Evolutionary conservation across 768 basidiomycete species (phyloP), one percentile per base, ranked within the genome.

Genomic region (Mrakia gelida): DNA sequence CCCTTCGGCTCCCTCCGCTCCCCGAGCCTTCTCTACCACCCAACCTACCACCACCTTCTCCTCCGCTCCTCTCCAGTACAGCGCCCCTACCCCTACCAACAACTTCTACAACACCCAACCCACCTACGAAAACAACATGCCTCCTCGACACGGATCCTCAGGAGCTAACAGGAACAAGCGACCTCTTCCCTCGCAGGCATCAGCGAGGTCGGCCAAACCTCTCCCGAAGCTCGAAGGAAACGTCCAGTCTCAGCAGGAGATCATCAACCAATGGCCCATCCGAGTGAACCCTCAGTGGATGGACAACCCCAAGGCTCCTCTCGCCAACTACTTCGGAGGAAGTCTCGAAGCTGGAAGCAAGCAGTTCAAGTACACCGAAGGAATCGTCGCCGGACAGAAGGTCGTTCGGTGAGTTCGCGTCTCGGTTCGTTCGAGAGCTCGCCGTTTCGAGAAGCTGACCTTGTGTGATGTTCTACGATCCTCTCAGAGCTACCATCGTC

Each of bases 251-350:
- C 10, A 38, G 6, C 11, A 45, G 18, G 62, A 43, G 41, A 70
- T 78, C 52, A 28, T 74, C 32, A 9, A 23, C 18, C 73, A 34
- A 9, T 71, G 54, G 54, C 73, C 38, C 7, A 75, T 81, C 59
- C 32, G 71, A 59, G 63, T 84, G 28, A 84, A 85, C 75, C 79
- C 80, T 4, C 81, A 81, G 74, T 83, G 83, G 83, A 45, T 79
- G 9, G 83, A 85, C 49, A 88, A 89, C 79, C 87, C 89, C 34
- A 90, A 89, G 78, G 87, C 88, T 0, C 87, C 88, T 16, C 81
- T 89, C 59, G 85, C 86, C 21, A 89, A 89, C 82, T 87, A 82
- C 76, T 81, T 79, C 3, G 74, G 80, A 4, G 81, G 81, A 15
- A 23, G 34, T 34, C 78, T 82, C 23, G 81, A 75, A 5, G 52